Evolutionary conservation across 1,284 basidiomycete genomes (phyloP).

Genomic region (Golubevia pallescens): DNA sequence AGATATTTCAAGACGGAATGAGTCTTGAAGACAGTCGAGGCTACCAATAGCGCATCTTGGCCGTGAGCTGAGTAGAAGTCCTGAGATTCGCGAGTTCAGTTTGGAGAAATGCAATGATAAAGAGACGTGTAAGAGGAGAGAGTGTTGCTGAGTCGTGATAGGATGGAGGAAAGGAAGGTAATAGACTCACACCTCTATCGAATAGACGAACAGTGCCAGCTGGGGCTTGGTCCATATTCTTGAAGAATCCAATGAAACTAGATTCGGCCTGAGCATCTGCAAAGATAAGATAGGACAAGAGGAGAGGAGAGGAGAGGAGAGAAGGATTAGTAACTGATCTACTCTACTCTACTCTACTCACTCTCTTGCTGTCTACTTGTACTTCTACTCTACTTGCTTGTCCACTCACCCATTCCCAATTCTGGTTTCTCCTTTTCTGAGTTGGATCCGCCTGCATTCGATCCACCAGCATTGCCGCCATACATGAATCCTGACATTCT

Average conservation of each 20-base stretch:
- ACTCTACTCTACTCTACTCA: neutral
- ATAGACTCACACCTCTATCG: slow-evolving; percentile 30
- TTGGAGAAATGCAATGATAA: neutral
- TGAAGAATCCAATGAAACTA: slow-evolving; percentile 46
- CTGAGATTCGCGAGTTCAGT: slow-evolving; percentile 47
- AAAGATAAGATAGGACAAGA: neutral
- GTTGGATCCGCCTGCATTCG: slow-evolving; percentile 19
- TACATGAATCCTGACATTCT: slow-evolving; percentile 61
- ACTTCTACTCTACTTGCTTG: neutral
- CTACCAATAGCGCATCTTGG: slow-evolving; percentile 84
- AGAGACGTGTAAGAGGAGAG: neutral
- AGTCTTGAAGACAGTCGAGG: slow-evolving; percentile 72
- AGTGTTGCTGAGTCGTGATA: neutral
- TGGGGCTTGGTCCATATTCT: slow-evolving; percentile 22
- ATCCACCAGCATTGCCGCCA: slow-evolving; percentile 12
- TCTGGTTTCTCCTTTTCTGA: slow-evolving; percentile 39
- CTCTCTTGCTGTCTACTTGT: neutral
- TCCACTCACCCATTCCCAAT: slow-evolving; percentile 31
- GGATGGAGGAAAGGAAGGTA: too few relatives aligned
- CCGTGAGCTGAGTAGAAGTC: slow-evolving; percentile 90
- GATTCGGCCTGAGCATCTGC: slow-evolving; percentile 39
- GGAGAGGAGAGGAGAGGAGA: neutral
- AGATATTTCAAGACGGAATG: slow-evolving; percentile 60
- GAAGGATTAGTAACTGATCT: neutral
- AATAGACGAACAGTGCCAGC: slow-evolving; percentile 57